These are phyloP conservation scores for Macrolepiota fuliginosa DNA, from an alignment of 768 basidiomycete genomes.

Conservation along the genomic window DNA sequence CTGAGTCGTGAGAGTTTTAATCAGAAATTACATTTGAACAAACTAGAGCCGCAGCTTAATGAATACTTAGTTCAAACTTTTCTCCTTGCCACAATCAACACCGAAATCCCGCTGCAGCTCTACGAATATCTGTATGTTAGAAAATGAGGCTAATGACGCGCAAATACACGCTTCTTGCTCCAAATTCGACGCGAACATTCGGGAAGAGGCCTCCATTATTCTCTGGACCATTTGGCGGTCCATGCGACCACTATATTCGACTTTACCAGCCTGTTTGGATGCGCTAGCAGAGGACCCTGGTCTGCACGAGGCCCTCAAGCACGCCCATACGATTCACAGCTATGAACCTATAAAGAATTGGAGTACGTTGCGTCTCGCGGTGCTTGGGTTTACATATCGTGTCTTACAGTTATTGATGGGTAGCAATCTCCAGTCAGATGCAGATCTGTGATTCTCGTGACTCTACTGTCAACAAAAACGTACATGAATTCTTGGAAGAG, in stretches of 20 bases:
- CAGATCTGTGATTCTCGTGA: conserved; percentile 11
- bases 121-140: background rate
- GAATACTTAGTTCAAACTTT: no score
- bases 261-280: conserved; percentile 30
- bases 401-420: background rate
- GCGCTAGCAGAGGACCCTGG: conserved; percentile 27
- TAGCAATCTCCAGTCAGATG: conserved; percentile 5
- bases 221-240: conserved; percentile 39
- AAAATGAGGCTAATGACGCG: conserved; percentile 19
- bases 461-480: conserved; percentile 16
- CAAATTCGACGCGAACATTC: conserved; percentile 34
- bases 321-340: conserved; percentile 23
- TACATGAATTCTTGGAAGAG: conserved; percentile 24
- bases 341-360: conserved; percentile 34
- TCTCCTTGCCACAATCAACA: background rate
- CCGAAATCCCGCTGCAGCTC: background rate
- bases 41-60: background rate
- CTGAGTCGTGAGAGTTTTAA: background rate
- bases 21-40: background rate
- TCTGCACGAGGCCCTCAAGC: conserved; percentile 32
- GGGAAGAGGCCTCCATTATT: conserved; percentile 38
- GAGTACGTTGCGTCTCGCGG: conserved; percentile 20
- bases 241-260: conserved; percentile 25
- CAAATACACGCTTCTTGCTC: conserved; percentile 27
- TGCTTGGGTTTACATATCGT: background rate